Evolutionary conservation across 164 flowering plant genomes (phyloP), one percentile per base, ranked within the genome.

Genomic region (Piper longum): DNA sequence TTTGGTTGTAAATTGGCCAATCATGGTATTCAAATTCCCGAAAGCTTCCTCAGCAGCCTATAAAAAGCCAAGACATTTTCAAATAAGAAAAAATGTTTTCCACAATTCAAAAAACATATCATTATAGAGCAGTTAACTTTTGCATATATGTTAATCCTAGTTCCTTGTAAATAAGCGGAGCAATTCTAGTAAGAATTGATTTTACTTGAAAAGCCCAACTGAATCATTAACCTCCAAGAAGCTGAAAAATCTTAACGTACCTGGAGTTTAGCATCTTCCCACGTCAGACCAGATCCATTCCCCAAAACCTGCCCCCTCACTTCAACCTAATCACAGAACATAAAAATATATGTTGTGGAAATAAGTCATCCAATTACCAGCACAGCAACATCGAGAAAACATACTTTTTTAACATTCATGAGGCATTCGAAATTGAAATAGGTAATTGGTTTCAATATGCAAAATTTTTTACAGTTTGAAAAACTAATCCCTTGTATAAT

Each of bases 11-110:
- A 51, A 72, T 56, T 74, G 89, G 66, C 82, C 82, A 65, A 72
- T 75, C 77, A 67, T 79, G 62, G 83, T 64, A 60, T 71, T 82
- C 45, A 91, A 64, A 76, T 64, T 74, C 64, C 70, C 79, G 58
- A 88, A 87, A 16, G 96, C 92, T 63, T 78, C 85, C 59, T 87
- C 95, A 63, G 96, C 91, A 83, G 98, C 96, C 95, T 91, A 68
- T 16, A 68, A 11, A 8, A 17, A 61, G 13, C 42, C 52, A 44
- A 5, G 48, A 6, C 3, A 9, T 14, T 48, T 8, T 9, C 52
- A 48, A 48, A 0, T 48, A 12, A 48, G 11, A 48, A 48, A 12
- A 5, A 48, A 48, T 14, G 14, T 48, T 48, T 48, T 48, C 52
- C 14, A 8, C 11, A 9, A 48, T 48, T 9, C 14, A 16, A 63